Evolutionary conservation across 2,329 filamentous ascomycete species (phyloP).

Genomic region (Cladorrhinum sp.): DNA sequence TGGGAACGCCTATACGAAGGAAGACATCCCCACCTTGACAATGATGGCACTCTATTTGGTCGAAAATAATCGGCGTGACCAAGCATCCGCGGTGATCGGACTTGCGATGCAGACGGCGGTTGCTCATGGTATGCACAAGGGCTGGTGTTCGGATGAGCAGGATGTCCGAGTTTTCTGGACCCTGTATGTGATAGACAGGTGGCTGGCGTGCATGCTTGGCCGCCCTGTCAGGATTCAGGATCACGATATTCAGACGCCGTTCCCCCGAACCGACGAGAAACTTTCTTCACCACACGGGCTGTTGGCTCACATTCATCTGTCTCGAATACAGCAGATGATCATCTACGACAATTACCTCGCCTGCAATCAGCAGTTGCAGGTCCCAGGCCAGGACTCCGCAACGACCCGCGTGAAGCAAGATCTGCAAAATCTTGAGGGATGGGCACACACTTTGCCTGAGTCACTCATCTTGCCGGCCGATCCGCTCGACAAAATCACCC

Average conservation of each 20-base stretch:
- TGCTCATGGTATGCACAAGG: constrained; percentile 47
- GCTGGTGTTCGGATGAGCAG: constrained; percentile 40
- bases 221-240: constrained; percentile 46
- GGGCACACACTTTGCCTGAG: constrained; percentile 38
- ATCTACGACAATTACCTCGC: constrained; percentile 43
- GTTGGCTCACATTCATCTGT: constrained; percentile 44
- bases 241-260: constrained; percentile 43
- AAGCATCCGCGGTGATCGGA: constrained; percentile 46
- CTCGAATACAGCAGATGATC: constrained; percentile 47
- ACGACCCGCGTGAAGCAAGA: constrained; percentile 38
- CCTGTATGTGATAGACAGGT: constrained; percentile 47
- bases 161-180: constrained; percentile 51
- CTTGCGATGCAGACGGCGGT: constrained; percentile 48
- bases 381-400: constrained; percentile 23
- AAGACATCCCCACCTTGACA: constrained; percentile 43
- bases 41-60: constrained; percentile 49
- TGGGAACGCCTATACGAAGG: constrained; percentile 39
- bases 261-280: constrained; percentile 39
- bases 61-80: constrained; percentile 48
- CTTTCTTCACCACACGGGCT: constrained; percentile 45
- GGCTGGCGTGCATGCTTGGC: constrained; percentile 48
- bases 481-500: constrained; percentile 11
- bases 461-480: constrained; percentile 36
- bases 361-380: constrained; percentile 26
- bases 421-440: constrained; percentile 41